Percentiles rank a stretch among this genome's conserved stretches.
These are phyloP conservation scores for Thyridium curvatum DNA, from an alignment of 2,329 filamentous ascomycete species.

Conservation along the genomic window DNA sequence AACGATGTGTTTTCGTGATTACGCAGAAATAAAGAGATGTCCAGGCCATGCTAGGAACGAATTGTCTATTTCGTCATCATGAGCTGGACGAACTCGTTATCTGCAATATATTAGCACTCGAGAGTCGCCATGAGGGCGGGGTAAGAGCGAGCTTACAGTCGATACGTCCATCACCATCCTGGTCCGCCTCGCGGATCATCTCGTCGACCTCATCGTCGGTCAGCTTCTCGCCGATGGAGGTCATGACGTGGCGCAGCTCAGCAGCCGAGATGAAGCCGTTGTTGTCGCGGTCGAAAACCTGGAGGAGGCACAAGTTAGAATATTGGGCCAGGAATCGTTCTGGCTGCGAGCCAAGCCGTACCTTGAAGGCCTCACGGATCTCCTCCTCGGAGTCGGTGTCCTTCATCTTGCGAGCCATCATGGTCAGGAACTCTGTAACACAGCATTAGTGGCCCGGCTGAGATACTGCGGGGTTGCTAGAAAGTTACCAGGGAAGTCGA, in stretches of 20 bases:
- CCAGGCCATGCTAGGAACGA: constrained; percentile 5
- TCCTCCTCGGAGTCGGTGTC: constrained; percentile 88
- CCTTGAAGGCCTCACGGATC: constrained; percentile 85
- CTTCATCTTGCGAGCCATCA: constrained; percentile 96
- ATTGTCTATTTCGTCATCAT: constrained; percentile 84
- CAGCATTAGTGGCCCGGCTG: constrained; percentile 15
- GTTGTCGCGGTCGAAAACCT: constrained; percentile 83
- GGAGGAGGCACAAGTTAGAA: constrained; percentile 12
- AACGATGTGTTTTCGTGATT: constrained; percentile 6
- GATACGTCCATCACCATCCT: constrained; percentile 83
- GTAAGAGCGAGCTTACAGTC: constrained; percentile 57
- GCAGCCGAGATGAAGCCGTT: constrained; percentile 88
- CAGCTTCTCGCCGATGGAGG: constrained; percentile 85
- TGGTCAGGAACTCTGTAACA: constrained; percentile 74
- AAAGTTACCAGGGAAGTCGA: constrained; percentile 72
- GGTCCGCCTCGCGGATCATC: constrained; percentile 89
- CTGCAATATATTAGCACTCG: constrained; percentile 33
- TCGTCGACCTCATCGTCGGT: constrained; percentile 87
- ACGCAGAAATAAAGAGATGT: constrained; percentile 4
- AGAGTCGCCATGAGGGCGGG: background rate
- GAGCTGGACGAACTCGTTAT: constrained; percentile 89
- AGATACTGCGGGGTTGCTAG: constrained; percentile 1
- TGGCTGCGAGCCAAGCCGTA: constrained; percentile 21
- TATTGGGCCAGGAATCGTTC: constrained; percentile 3
- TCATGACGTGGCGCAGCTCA: constrained; percentile 86